Conservation (phyloP, 257 asterid species). For the Solanum rostratum region DNA sequence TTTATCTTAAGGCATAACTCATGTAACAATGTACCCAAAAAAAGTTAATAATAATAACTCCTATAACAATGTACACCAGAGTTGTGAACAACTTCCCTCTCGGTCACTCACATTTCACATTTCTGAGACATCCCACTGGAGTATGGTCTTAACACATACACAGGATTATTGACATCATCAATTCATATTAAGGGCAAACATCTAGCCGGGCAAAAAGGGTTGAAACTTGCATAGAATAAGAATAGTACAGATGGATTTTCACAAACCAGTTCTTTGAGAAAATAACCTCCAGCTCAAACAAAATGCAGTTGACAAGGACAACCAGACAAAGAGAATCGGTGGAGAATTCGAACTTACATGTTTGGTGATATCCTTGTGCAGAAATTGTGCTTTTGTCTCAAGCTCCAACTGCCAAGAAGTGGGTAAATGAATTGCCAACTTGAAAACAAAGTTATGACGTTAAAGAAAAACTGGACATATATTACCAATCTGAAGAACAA, state of each 20-base stretch:
- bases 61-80: background rate
- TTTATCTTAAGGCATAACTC: background rate
- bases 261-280: background rate
- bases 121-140: background rate
- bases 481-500: background rate
- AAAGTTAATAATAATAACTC: background rate
- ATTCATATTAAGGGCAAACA: background rate
- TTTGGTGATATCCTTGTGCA: conserved; percentile 66
- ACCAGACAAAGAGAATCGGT: background rate
- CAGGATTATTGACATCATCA: background rate
- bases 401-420: conserved; percentile 54
- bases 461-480: background rate
- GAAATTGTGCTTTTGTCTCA: conserved; percentile 51
- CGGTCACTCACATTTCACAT: background rate
- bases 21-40: background rate
- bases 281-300: background rate
- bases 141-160: too few relatives aligned
- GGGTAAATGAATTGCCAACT: background rate
- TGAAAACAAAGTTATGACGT: background rate
- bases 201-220: background rate
- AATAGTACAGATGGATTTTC: background rate
- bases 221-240: background rate
- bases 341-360: conserved; percentile 38
- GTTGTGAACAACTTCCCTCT: background rate
- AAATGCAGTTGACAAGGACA: background rate